phyloP scores from a whole-genome alignment of 2,329 filamentous ascomycete species.

The Dactylellina parvicollis region DNA sequence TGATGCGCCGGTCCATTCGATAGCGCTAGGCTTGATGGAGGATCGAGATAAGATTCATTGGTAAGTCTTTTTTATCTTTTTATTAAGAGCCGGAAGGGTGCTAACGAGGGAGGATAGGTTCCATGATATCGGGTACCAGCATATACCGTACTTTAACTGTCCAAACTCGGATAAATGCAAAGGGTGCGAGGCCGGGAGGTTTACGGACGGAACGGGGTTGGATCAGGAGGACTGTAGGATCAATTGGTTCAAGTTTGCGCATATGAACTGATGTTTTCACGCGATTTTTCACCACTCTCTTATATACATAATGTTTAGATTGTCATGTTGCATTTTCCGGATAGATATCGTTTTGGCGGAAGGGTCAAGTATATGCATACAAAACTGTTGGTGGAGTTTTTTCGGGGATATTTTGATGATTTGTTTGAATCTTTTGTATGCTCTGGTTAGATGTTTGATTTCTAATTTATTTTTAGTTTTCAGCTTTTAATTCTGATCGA shows the following conservation, averaged over 20 bases:
- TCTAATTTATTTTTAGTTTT: no score
- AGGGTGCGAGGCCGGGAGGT: conserved; percentile 70
- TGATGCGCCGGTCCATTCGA: conserved; percentile 94
- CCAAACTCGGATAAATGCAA: conserved; percentile 84
- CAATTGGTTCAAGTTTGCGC: conserved; percentile 96
- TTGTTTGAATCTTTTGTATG: no score
- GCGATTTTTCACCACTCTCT: not conserved
- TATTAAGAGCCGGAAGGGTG: not conserved
- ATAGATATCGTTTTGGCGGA: not conserved
- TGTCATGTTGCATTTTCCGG: not conserved
- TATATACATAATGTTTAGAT: not conserved
- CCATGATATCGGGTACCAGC: conserved; percentile 98
- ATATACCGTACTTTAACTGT: conserved; percentile 98
- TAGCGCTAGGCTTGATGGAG: conserved; percentile 90
- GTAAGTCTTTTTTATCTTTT: conserved; percentile 66
- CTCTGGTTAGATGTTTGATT: no score
- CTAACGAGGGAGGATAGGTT: conserved; percentile 72
- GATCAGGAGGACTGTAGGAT: conserved; percentile 92
- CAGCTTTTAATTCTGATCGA: no score
- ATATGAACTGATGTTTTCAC: conserved; percentile 72
- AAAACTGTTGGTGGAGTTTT: no score
- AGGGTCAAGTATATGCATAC: no score
- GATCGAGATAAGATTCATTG: conserved; percentile 91
- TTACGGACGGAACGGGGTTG: conserved; percentile 84
- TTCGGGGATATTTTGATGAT: no score